Base-by-base conservation (phyloP, 345 rosid genomes). In the Brassica napus region DNA sequence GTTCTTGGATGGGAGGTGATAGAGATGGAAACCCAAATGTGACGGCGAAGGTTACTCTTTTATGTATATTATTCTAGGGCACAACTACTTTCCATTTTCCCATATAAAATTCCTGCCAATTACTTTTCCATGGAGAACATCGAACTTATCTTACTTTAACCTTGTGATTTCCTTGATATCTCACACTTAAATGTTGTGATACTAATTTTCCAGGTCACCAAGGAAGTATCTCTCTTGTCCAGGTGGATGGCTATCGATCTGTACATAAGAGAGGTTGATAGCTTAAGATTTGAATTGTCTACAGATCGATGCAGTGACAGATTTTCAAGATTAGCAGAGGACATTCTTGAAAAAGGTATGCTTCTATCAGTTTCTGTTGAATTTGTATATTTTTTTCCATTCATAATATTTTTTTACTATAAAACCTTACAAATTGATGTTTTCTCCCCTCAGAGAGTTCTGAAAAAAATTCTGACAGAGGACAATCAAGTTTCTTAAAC, bases 1-100 rank as follows among this genome's bases (percentile, higher is more conserved):
- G 98, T 28, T 91, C 98, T 71, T 93, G 98, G 98, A 93, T 93
- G 97, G 98, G 98, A 69, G 98, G 98, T 83, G 98, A 93, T 82
- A 86, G 97, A 86, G 98, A 93, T 87, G 98, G 98, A 80, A 93
- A 93, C 84, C 98, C 98, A 37, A 93, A 88, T 84, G 97, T 93
- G 37, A 93, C 97, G 5, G 87, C 98, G 54, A 91, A 93, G 91
- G 98, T 90, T 69, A 85, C 83, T 65, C 64, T 75, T 74, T 8
- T 57, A n/a, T 52, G 57, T 52, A 11, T 52, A 15, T n/a, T 52
- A 52, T 52, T 52, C 57, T n/a, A 52, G 57, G 57, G 5, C 21
- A 42, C 55, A 24, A 26, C 15, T 72, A 39, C 28, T 1, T 42
- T 61, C 8, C 5, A 0, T 24, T 1, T 39, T 60, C 11, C 5